Evolutionary conservation across 352 stramenopile genomes (phyloP).

Genomic region (Pythium coloratum): DNA sequence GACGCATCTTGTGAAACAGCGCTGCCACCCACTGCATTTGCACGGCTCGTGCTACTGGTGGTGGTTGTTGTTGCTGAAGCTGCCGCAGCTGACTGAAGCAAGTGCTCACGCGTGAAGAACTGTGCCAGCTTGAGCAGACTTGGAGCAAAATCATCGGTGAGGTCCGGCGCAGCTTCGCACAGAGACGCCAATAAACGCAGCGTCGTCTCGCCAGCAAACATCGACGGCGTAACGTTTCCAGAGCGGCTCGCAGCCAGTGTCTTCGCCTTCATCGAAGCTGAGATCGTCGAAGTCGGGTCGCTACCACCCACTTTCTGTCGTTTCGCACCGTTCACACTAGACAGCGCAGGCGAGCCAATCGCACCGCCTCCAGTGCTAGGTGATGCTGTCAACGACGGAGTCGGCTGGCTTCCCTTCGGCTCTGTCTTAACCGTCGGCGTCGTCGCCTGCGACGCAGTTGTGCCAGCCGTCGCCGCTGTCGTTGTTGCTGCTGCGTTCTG

Average conservation of each 20-base stretch:
- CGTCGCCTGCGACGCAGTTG: constrained; percentile 14
- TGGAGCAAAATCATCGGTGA: constrained; percentile 78
- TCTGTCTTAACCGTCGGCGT: constrained; percentile 23
- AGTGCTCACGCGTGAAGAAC: constrained; percentile 80
- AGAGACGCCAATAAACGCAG: constrained; percentile 69
- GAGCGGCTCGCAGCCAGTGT: constrained; percentile 26
- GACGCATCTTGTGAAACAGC: constrained; percentile 22
- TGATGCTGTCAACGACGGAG: constrained; percentile 10
- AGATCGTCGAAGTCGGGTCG: neutral
- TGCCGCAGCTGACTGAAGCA: constrained; percentile 51
- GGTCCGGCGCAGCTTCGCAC: constrained; percentile 55
- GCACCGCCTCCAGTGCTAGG: neutral
- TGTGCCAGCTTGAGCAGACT: constrained; percentile 83
- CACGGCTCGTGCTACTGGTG: constrained; percentile 2
- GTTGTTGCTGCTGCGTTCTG: constrained; percentile 1
- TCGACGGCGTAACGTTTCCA: constrained; percentile 36
- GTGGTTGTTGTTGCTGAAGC: neutral
- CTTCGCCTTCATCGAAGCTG: constrained; percentile 21
- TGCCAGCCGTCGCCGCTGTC: neutral
- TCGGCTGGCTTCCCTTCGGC: constrained; percentile 14
- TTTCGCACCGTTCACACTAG: constrained; percentile 18
- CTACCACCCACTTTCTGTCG: constrained; percentile 19
- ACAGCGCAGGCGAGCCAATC: constrained; percentile 12
- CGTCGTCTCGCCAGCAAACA: constrained; percentile 69
- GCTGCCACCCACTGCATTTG: constrained; percentile 28